Conservation (phyloP, 768 basidiomycete genomes). For the Russula griseocarnosa region DNA sequence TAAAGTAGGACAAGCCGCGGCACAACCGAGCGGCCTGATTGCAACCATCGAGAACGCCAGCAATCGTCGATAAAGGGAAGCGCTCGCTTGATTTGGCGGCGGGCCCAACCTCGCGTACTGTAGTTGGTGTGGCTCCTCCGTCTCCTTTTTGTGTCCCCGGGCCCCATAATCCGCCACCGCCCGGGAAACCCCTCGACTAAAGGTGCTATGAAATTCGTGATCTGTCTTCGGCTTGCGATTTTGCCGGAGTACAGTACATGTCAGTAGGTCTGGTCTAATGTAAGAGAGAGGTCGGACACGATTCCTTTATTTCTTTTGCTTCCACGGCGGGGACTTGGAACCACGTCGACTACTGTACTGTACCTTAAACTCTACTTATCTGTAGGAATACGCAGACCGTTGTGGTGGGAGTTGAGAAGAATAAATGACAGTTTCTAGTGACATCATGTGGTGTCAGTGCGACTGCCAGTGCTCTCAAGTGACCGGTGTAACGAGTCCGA, state of each 20-base stretch:
- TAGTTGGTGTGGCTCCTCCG: not conserved
- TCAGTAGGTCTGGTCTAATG: not conserved
- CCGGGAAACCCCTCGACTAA: not conserved
- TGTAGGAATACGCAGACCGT: not conserved
- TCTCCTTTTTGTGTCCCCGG: not conserved
- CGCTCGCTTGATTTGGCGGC: not conserved
- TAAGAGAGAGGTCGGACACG: not conserved
- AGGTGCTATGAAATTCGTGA: conserved; percentile 1
- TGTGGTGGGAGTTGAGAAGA: too few relatives aligned
- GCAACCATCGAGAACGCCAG: conserved; percentile 17
- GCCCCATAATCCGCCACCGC: not conserved
- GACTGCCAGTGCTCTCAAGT: too few relatives aligned
- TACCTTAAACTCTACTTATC: not conserved
- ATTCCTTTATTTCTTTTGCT: not conserved
- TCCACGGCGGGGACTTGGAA: not conserved
- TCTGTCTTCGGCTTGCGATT: not conserved
- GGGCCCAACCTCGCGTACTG: not conserved
- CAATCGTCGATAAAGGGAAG: not conserved
- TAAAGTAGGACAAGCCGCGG: conserved; percentile 3
- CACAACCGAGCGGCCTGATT: conserved; percentile 3
- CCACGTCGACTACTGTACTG: not conserved
- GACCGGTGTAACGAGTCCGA: too few relatives aligned
- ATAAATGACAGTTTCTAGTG: too few relatives aligned
- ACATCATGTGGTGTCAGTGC: too few relatives aligned
- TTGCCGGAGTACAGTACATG: not conserved